Evolutionary conservation across 805 yeast genomes (phyloP), one percentile per base, ranked within the genome.

Genomic region (Saccharomycopsis sp.): DNA sequence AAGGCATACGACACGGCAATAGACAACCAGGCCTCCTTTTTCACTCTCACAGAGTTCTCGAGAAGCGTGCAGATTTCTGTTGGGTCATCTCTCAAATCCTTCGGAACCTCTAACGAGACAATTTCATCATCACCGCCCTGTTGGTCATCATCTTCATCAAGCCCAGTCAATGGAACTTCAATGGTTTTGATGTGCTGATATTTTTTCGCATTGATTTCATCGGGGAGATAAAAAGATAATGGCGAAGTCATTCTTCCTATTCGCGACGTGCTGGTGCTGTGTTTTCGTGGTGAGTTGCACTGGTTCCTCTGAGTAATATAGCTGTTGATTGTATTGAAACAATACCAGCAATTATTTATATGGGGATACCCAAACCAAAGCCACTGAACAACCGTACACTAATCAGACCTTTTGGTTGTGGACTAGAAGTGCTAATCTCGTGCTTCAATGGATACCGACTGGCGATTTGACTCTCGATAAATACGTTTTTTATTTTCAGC

Each of bases 1-100:
- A 83, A 77, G 46, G 87, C 84, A 69, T 91, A 94, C 0, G 94
- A 96, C 59, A 84, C 68, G 1, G 96, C 91, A 61, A 91, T 83
- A 21, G 86, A 79, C 18, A 89, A 72, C 99, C 99, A 94, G 72
- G 83, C 89, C 67, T 85, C 84, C 56, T 79, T 76, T 50, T 60
- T 60, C 21, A 80, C 83, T 53, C 92, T 85, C 57, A 80, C 81
- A 72, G 94, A 98, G 63, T 87, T 89, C 61, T 87, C 86, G 62
- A 94, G 75, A 61, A 92, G 79, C 24, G 82, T 80, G 63, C 87
- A 83, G 62, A 94, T 77, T 67, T 94, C 98, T 51, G 82, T 78
- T 2, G 97, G 89, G 69, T 92, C 97, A 21, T 89, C 96, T 2
- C 51, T 52, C 24, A 91, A 76, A 67, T 92, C 98, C 40, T 84